Conservation (phyloP, 768 basidiomycete species). For the Leccinum subgranulosum region DNA sequence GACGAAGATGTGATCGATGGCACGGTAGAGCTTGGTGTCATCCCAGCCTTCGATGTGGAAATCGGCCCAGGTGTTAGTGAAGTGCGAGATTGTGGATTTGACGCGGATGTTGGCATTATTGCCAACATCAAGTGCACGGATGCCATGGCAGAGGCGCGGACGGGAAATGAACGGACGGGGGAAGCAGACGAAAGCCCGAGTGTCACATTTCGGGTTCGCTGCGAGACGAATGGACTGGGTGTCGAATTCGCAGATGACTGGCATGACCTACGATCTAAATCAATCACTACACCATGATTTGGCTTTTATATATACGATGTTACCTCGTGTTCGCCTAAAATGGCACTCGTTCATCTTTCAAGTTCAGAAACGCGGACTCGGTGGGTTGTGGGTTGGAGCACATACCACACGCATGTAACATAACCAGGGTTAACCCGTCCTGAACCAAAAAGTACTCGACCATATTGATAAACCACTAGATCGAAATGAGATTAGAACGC, state of each 20-base stretch:
- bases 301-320: too few relatives aligned
- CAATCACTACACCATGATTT: too few relatives aligned
- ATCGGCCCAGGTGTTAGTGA: constrained; percentile 2
- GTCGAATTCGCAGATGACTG: constrained; percentile 13
- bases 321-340: too few relatives aligned
- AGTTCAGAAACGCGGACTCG: too few relatives aligned
- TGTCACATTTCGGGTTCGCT: constrained; percentile 6
- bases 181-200: constrained; percentile 5
- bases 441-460: not conserved
- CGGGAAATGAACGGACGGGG: constrained; percentile 12
- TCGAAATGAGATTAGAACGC: not conserved
- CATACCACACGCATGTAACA: too few relatives aligned
- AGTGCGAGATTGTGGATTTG: constrained; percentile 5
- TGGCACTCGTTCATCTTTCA: too few relatives aligned
- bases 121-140: constrained; percentile 8
- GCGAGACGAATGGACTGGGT: not conserved
- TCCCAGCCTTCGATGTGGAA: constrained; percentile 6
- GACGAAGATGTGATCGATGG: not conserved
- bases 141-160: constrained; percentile 17
- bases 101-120: constrained; percentile 8
- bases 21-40: not conserved
- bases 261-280: constrained; percentile 4
- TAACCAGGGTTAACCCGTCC: not conserved
- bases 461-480: not conserved
- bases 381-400: too few relatives aligned